Evolutionary conservation across 1,139 yeast genomes (phyloP).

Genomic region (Saccharomycopsis crataegensis): DNA sequence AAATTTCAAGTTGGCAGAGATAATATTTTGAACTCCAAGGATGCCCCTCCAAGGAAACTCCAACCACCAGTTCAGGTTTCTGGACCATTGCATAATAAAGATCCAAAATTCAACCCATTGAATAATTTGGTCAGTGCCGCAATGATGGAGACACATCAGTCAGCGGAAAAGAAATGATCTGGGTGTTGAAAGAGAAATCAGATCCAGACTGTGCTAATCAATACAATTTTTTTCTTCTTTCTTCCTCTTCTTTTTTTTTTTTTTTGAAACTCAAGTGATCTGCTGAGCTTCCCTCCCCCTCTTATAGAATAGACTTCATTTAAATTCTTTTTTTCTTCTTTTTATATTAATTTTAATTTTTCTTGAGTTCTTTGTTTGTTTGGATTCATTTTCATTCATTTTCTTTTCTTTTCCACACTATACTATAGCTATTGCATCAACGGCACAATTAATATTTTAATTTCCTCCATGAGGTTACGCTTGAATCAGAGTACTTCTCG

Average conservation of each 20-base stretch:
- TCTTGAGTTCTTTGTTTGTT: not conserved
- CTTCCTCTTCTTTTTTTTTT: too few relatives aligned
- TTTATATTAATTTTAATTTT: not conserved
- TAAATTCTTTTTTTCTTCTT: not conserved
- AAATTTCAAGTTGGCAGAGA: constrained; percentile 10
- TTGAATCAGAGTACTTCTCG: too few relatives aligned
- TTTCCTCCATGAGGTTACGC: too few relatives aligned
- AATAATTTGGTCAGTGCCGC: constrained; percentile 7
- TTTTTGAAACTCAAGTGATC: not conserved
- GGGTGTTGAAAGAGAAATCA: too few relatives aligned
- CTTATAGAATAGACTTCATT: not conserved
- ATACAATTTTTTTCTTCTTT: not conserved
- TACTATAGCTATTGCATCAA: not conserved
- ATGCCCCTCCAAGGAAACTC: not conserved
- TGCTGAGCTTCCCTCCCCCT: not conserved
- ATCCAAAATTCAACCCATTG: not conserved
- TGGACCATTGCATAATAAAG: too few relatives aligned
- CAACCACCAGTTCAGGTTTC: not conserved
- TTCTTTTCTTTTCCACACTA: not conserved
- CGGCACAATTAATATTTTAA: too few relatives aligned
- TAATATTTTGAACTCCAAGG: constrained; percentile 9
- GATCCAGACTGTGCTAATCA: not conserved
- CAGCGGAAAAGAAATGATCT: not conserved
- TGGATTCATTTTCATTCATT: not conserved
- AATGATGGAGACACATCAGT: not conserved